Evolutionary conservation across 768 basidiomycete genomes (phyloP).

Genomic region (Mycena metata): DNA sequence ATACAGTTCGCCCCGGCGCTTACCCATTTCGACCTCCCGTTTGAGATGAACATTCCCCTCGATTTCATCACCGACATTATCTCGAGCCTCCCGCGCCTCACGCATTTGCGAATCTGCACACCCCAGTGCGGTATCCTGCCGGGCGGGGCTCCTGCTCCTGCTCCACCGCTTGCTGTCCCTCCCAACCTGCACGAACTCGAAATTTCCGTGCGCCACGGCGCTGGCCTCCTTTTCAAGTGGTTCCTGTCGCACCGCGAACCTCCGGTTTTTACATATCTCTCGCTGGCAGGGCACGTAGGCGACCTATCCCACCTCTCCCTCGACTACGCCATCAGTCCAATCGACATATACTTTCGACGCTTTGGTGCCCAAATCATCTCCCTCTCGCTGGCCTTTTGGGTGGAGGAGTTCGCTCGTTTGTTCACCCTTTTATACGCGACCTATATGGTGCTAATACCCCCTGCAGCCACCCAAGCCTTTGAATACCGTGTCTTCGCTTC

Average conservation of each 20-base stretch:
- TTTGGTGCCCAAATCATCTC: background rate
- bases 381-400: background rate
- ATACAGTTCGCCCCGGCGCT: no score
- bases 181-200: background rate
- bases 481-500: no score
- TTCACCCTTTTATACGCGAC: no score
- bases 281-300: background rate
- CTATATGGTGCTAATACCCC: no score
- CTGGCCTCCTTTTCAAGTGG: slow-evolving; percentile 1
- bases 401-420: background rate
- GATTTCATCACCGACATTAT: background rate
- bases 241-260: slow-evolving; percentile 3
- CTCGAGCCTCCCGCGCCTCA: background rate
- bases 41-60: background rate
- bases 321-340: background rate
- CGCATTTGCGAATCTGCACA: background rate
- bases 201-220: background rate
- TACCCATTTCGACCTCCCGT: background rate
- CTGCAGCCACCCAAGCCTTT: no score
- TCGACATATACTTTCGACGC: background rate
- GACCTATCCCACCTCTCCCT: no score
- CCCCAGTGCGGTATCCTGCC: background rate
- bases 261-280: background rate
- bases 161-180: background rate
- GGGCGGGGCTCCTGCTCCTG: background rate